Evolutionary conservation across 2,329 filamentous ascomycete genomes (phyloP), one percentile per base, ranked within the genome.

Genomic region (Fusarium buxicola): DNA sequence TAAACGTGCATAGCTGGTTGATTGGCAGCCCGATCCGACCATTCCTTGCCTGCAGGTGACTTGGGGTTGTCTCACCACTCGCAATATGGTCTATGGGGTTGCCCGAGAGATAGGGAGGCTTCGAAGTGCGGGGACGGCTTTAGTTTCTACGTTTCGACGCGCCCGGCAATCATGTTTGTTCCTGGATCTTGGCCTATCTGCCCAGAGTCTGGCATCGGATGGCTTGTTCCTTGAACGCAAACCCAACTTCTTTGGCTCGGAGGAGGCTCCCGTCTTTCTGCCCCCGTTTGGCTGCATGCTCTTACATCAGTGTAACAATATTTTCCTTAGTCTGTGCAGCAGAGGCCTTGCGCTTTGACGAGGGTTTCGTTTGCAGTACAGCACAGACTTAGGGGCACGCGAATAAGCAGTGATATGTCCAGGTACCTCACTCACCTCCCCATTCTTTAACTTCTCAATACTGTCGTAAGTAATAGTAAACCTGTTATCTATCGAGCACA

Each of bases 401-500:
- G 21, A 25, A 11, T 56, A 61, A 25, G 45, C 28, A 2, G 45
- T 32, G 1, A 21, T 24, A 6, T 57, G 52, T 0, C 57, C 52
- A 3, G 57, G 51, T 0, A 62, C 13, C 13, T 53, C 57, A 4
- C 46, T 62, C 15, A 57, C 15, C 9, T 61, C 35, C 2, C 59
- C 40, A 4, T 40, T 52, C 27, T 57, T 12, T 7, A 61, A 5
- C 7, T 28, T 35, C 3, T 52, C 41, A 2, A 41, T n/a, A 6
- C 34, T 46, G 24, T 61, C 46, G 8, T 62, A 32, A 18, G 43
- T 43, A 10, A 60, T 36, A 1, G 0, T 28, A 4, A 62, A 62
- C 8, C 48, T 48, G 1, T 41, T 31, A 1, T 40, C 55, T 59
- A 3, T 5, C 1, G 1, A 3, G 18, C 13, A 30, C 24, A 12